Conservation (phyloP, 2,329 filamentous ascomycete genomes). For the Xylariaceae sp. region DNA sequence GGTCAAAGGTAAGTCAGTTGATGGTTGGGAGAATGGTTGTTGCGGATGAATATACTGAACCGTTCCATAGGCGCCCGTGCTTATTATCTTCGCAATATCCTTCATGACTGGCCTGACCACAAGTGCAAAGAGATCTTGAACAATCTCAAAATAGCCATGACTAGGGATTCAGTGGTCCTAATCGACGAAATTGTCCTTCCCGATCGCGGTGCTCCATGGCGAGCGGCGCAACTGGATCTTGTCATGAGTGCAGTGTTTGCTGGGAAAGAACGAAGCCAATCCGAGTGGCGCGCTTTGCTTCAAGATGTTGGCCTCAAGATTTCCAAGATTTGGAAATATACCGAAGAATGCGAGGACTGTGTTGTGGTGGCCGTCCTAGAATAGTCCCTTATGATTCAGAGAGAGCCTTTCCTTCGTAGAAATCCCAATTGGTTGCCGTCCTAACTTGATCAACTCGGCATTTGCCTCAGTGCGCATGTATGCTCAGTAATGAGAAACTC, state of each 20-base stretch:
- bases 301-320: neutral
- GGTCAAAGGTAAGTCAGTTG: conserved; percentile 6
- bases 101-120: conserved; percentile 20
- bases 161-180: conserved; percentile 15
- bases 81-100: conserved; percentile 27
- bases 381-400: too few relatives aligned
- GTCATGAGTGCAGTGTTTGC: conserved; percentile 1
- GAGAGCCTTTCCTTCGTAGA: too few relatives aligned
- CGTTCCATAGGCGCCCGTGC: conserved; percentile 17
- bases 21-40: too few relatives aligned
- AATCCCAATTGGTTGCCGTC: too few relatives aligned
- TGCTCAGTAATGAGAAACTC: too few relatives aligned
- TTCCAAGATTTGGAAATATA: neutral
- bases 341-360: too few relatives aligned
- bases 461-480: too few relatives aligned
- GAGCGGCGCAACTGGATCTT: neutral
- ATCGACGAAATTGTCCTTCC: conserved; percentile 8
- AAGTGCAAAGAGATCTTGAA: conserved; percentile 22
- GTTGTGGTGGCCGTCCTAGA: too few relatives aligned
- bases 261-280: neutral
- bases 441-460: too few relatives aligned
- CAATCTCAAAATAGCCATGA: conserved; percentile 21
- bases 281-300: neutral
- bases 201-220: conserved; percentile 2
- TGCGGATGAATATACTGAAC: neutral